Conservation (phyloP, 2,329 filamentous ascomycete species). For the Phyllosticta paracitricarpa region DNA sequence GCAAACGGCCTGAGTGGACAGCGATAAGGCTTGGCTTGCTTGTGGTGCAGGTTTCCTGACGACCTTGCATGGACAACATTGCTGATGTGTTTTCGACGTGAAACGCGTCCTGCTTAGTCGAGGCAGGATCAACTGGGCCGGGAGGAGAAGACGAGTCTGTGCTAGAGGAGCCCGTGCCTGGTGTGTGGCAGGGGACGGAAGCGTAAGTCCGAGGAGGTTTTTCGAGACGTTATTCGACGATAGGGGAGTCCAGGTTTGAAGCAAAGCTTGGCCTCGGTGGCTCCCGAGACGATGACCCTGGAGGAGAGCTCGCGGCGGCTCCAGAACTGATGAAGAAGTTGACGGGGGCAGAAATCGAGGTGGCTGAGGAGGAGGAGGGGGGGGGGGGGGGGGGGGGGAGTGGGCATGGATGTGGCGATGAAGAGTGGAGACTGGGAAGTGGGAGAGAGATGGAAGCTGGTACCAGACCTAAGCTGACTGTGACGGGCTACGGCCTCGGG, state of each 20-base stretch:
- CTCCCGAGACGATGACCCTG: background rate
- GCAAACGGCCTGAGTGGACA: background rate
- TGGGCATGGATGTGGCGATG: background rate
- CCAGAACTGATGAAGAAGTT: background rate
- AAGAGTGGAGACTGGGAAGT: background rate
- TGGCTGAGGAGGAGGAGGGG: background rate
- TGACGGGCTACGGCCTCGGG: background rate
- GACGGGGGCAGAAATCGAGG: background rate
- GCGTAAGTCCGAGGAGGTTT: background rate
- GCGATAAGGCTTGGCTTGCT: background rate
- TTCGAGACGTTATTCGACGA: background rate
- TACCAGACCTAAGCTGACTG: too few species aligned
- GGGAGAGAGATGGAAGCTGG: background rate
- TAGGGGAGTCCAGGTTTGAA: background rate
- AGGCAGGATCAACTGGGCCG: background rate
- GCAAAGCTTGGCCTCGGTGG: background rate
- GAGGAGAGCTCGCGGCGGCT: background rate
- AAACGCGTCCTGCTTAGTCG: background rate
- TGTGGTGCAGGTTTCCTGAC: background rate
- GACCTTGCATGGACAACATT: background rate
- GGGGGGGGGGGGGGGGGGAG: too few species aligned
- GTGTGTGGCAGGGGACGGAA: background rate
- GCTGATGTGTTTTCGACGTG: background rate
- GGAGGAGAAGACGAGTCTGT: background rate
- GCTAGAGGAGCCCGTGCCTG: background rate